A percentile compares a stretch with the other conserved stretches of the same genome.
Evolutionary conservation across 805 yeast genomes (phyloP).

Genomic region (Saccharomycopsis fodiens): DNA sequence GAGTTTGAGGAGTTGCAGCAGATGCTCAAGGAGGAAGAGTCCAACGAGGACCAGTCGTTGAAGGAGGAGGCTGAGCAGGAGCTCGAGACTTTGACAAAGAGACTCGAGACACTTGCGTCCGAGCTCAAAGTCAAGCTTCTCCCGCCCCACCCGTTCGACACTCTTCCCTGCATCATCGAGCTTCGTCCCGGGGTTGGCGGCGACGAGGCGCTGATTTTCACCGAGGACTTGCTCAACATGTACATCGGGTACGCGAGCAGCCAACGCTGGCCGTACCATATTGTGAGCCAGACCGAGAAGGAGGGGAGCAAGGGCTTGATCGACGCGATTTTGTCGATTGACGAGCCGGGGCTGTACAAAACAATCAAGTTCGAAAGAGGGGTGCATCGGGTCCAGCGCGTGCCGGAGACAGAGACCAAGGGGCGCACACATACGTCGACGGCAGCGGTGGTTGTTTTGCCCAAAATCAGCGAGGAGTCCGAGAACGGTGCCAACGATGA

Average conservation of each 20-base stretch:
- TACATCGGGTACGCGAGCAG: constrained; percentile 61
- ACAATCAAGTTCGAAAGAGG: constrained; percentile 81
- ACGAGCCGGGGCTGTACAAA: constrained; percentile 71
- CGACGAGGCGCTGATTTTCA: constrained; percentile 81
- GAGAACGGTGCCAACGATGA: constrained; percentile 42
- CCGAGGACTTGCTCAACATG: constrained; percentile 76
- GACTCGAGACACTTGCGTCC: constrained; percentile 34
- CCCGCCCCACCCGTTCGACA: constrained; percentile 72
- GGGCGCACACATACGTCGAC: constrained; percentile 96
- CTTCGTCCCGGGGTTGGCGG: constrained; percentile 97
- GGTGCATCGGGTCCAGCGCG: constrained; percentile 90
- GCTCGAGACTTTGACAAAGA: constrained; percentile 38
- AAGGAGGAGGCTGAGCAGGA: constrained; percentile 58
- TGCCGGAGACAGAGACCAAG: constrained; percentile 88
- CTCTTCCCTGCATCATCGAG: constrained; percentile 73
- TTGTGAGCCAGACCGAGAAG: constrained; percentile 50
- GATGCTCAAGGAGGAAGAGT: constrained; percentile 27
- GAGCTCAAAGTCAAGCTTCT: constrained; percentile 51
- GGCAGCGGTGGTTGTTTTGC: constrained; percentile 89
- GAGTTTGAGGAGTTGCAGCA: constrained; percentile 30
- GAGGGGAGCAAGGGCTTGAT: constrained; percentile 60
- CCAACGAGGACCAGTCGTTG: constrained; percentile 45
- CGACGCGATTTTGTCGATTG: constrained; percentile 70
- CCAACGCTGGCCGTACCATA: constrained; percentile 58
- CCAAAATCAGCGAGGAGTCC: constrained; percentile 52